A percentile compares a stretch with the other conserved stretches of the same genome.
Conservation (phyloP, 2,329 filamentous ascomycete species). For the Fusarium sulawesiense region DNA sequence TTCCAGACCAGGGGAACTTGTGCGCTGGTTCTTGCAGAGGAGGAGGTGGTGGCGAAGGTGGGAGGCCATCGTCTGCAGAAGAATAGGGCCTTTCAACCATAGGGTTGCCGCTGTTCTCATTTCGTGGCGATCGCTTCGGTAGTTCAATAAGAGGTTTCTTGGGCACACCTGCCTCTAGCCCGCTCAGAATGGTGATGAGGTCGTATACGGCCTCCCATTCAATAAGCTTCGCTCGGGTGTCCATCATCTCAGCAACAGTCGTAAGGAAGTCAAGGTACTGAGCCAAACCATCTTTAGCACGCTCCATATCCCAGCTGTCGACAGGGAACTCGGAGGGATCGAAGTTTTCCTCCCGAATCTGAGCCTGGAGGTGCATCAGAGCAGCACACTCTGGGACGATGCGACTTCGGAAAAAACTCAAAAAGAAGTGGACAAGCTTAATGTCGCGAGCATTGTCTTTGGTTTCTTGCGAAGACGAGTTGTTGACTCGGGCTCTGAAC, state of each 20-base stretch:
- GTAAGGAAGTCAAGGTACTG: conserved; percentile 96
- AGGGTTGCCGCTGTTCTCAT: conserved; percentile 42
- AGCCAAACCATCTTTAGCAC: conserved; percentile 92
- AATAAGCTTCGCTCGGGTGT: conserved; percentile 85
- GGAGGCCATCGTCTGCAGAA: conserved; percentile 45
- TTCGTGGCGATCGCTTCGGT: conserved; percentile 48
- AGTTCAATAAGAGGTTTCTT: conserved; percentile 76
- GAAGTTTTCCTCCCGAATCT: conserved; percentile 81
- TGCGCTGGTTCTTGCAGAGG: conserved; percentile 71
- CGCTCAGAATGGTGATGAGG: conserved; percentile 85
- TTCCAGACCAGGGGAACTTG: conserved; percentile 75
- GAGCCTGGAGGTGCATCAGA: conserved; percentile 92
- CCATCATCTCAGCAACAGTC: conserved; percentile 85
- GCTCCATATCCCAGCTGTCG: conserved; percentile 97
- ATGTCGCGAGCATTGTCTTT: conserved; percentile 67
- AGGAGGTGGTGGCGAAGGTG: conserved; percentile 55
- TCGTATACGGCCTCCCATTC: conserved; percentile 94
- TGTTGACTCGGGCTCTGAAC: conserved; percentile 70
- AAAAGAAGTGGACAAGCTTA: conserved; percentile 85
- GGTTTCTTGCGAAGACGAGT: conserved; percentile 56
- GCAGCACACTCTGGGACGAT: conserved; percentile 95
- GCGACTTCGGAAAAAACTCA: conserved; percentile 89
- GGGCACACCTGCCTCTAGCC: conserved; percentile 87
- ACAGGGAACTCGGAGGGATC: conserved; percentile 90
- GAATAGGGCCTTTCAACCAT: conserved; percentile 74